Evolutionary conservation across 108 stramenopile genomes (phyloP).

Genomic region (Cyclotella atomus): DNA sequence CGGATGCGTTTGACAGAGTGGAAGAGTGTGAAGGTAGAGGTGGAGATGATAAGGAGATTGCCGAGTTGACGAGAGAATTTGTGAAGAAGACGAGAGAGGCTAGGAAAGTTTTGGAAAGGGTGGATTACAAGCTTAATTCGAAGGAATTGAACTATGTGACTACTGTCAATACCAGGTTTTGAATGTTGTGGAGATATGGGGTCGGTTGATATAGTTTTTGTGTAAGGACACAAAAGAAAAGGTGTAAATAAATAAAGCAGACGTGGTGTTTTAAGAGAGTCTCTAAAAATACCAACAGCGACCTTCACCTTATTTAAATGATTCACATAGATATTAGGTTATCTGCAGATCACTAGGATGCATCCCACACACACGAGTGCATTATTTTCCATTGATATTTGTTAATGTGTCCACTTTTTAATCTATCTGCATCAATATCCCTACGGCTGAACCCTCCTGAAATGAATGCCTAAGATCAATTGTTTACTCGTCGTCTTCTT

Average conservation of each 20-base stretch:
- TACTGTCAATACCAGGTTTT: constrained; percentile 40
- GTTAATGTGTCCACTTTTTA: too few relatives aligned
- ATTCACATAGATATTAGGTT: not conserved
- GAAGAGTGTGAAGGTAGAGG: constrained; percentile 30
- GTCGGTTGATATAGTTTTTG: not conserved
- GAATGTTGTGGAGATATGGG: not conserved
- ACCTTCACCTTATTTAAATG: not conserved
- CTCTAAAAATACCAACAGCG: not conserved
- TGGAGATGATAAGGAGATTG: constrained; percentile 35
- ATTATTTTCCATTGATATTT: too few relatives aligned
- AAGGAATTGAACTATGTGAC: constrained; percentile 45
- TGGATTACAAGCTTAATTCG: constrained; percentile 43
- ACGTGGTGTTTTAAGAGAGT: too few relatives aligned
- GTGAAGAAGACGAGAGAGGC: constrained; percentile 42
- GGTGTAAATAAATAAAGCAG: too few relatives aligned
- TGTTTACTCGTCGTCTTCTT: constrained; percentile 31
- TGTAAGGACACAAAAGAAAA: too few relatives aligned
- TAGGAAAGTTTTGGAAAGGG: constrained; percentile 25
- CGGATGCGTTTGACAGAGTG: constrained; percentile 32
- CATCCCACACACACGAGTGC: too few relatives aligned
- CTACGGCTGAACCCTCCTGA: too few relatives aligned
- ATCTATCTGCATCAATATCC: too few relatives aligned
- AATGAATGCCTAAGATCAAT: too few relatives aligned
- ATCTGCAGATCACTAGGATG: too few relatives aligned
- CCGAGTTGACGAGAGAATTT: constrained; percentile 41